phyloP scores from a whole-genome alignment of 441 rosid genomes.

The Eruca vesicaria region DNA sequence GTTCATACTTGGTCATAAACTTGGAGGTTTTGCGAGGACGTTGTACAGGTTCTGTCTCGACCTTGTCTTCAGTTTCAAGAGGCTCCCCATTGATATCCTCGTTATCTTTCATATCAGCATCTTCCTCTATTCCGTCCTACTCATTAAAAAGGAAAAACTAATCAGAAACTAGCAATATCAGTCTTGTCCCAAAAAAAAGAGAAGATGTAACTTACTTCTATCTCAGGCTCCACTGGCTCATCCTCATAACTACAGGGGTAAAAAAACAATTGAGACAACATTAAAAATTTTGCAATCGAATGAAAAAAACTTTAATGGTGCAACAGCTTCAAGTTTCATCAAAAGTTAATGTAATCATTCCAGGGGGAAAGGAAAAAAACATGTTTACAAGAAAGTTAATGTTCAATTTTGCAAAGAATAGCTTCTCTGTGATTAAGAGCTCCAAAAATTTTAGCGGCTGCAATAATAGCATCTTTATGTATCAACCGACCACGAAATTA shows the following conservation, averaged over 20 bases:
- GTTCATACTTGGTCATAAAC: slow-evolving; percentile 82
- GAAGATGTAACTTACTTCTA: slow-evolving; percentile 49
- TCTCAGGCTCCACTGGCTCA: slow-evolving; percentile 83
- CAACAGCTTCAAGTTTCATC: neutral
- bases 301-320: neutral
- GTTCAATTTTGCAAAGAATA: neutral
- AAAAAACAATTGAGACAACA: slow-evolving; percentile 2
- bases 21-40: slow-evolving; percentile 66
- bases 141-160: slow-evolving; percentile 3
- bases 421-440: neutral
- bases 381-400: neutral
- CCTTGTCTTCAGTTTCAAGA: slow-evolving; percentile 64
- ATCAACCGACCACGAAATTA: neutral
- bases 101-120: slow-evolving; percentile 50
- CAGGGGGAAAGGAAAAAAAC: neutral
- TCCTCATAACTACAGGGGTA: slow-evolving; percentile 65
- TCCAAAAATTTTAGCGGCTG: neutral
- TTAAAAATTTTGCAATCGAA: neutral
- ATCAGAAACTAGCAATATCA: neutral
- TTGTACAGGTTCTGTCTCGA: slow-evolving; percentile 41
- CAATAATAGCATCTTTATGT: neutral
- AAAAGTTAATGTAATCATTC: neutral
- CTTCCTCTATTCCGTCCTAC: slow-evolving; percentile 81
- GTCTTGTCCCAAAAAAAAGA: neutral
- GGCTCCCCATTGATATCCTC: slow-evolving; percentile 63